phyloP scores from a whole-genome alignment of 2,329 filamentous ascomycete species.

The Diaporthe capsici region DNA sequence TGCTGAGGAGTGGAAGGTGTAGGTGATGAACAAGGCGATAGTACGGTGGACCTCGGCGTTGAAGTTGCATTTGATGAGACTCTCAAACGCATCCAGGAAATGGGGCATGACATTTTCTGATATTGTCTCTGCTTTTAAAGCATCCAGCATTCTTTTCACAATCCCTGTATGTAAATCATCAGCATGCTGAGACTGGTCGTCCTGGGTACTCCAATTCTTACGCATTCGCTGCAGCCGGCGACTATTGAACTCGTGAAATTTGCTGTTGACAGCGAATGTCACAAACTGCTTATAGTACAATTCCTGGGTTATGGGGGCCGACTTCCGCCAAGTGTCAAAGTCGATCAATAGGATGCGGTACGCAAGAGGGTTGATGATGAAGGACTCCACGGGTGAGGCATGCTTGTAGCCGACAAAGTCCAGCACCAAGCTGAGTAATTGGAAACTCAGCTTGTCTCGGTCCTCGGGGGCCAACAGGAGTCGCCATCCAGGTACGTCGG shows the following conservation, averaged over 20 bases:
- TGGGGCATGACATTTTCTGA: conserved; percentile 78
- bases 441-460: conserved; percentile 68
- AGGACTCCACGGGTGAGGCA: conserved; percentile 83
- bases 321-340: conserved; percentile 91
- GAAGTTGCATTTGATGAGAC: conserved; percentile 83
- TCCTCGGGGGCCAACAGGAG: conserved; percentile 66
- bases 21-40: conserved; percentile 92
- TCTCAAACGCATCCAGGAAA: conserved; percentile 84
- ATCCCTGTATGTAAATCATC: conserved; percentile 71
- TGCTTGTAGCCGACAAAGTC: conserved; percentile 91
- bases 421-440: conserved; percentile 83
- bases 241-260: conserved; percentile 92
- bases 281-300: conserved; percentile 95
- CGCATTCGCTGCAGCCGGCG: conserved; percentile 90
- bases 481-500: conserved; percentile 52
- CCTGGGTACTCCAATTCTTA: conserved; percentile 61
- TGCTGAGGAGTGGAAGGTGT: conserved; percentile 79
- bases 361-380: conserved; percentile 95
- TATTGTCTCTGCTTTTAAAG: conserved; percentile 87
- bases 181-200: conserved; percentile 39
- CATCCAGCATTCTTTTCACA: conserved; percentile 90
- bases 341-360: conserved; percentile 94
- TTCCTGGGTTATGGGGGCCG: conserved; percentile 81
- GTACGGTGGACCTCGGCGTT: conserved; percentile 89
- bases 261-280: conserved; percentile 89